Conservation (phyloP, 495 filamentous ascomycete species). For the Hyphodiscus hymeniophilus region DNA sequence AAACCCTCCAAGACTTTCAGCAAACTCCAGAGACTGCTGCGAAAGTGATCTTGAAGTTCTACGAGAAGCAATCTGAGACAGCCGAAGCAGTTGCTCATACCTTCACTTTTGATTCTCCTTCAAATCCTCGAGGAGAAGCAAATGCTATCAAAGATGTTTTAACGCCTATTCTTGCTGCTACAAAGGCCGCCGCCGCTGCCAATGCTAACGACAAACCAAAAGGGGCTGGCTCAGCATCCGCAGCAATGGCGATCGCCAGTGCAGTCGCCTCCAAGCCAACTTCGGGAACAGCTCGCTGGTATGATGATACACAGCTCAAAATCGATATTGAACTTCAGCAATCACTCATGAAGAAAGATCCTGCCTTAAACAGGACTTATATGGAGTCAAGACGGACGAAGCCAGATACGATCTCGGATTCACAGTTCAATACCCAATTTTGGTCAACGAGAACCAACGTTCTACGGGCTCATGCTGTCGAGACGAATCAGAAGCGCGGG, state of each 20-base stretch:
- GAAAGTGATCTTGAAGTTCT: conserved; percentile 88
- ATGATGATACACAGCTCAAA: conserved; percentile 68
- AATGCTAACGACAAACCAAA: conserved; percentile 44
- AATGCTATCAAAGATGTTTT: conserved; percentile 75
- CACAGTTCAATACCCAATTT: conserved; percentile 80
- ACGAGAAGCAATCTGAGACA: conserved; percentile 53
- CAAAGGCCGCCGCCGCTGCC: conserved; percentile 58
- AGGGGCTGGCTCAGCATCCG: conserved; percentile 36
- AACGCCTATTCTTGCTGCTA: too few species aligned
- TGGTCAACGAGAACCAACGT: conserved; percentile 83
- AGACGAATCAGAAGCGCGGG: conserved; percentile 73
- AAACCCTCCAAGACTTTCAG: conserved; percentile 58
- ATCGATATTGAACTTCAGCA: conserved; percentile 72
- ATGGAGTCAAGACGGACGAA: conserved; percentile 70
- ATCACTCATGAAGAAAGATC: conserved; percentile 71
- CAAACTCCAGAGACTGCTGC: conserved; percentile 74
- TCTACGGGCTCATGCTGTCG: conserved; percentile 83
- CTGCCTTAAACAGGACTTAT: conserved; percentile 67
- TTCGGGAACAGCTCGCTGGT: conserved; percentile 48
- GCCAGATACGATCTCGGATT: conserved; percentile 67
- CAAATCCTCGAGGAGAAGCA: conserved; percentile 70
- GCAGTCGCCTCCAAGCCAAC: conserved; percentile 34
- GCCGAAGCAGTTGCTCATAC: conserved; percentile 59
- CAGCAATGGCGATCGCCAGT: conserved; percentile 39
- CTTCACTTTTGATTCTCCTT: conserved; percentile 76